phyloP scores from a whole-genome alignment of 192 early-diverging fungal species.

The Coemansia sp. region DNA sequence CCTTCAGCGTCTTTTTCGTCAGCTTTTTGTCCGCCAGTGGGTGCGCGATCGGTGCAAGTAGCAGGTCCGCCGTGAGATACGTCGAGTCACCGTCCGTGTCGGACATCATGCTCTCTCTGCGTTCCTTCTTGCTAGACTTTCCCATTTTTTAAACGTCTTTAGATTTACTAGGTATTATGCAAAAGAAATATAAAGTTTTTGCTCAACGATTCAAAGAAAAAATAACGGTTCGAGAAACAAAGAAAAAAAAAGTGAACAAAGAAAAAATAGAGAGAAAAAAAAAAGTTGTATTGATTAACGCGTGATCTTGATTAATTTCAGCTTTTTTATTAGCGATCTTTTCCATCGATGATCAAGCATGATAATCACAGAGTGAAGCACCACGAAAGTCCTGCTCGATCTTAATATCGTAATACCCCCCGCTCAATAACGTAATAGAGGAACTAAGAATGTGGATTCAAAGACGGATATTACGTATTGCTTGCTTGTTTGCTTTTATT shows the following conservation, averaged over 20 bases:
- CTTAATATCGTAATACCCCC: too few species aligned
- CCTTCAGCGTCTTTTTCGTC: slow-evolving; percentile 51
- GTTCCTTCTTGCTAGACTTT: slow-evolving; percentile 75
- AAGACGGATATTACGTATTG: too few species aligned
- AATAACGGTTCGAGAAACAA: not conserved
- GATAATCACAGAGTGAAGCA: too few species aligned
- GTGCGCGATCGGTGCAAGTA: slow-evolving; percentile 49
- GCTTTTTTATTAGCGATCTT: too few species aligned
- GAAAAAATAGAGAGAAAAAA: not conserved
- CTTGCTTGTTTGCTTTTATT: too few species aligned
- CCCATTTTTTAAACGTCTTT: slow-evolving; percentile 58
- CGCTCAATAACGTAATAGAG: too few species aligned
- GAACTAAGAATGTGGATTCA: too few species aligned
- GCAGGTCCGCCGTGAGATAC: slow-evolving; percentile 8
- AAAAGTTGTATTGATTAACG: not conserved
- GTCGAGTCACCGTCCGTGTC: slow-evolving; percentile 39
- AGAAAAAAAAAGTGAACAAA: not conserved
- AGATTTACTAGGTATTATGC: not conserved
- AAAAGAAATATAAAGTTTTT: not conserved
- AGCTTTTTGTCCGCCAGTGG: slow-evolving; percentile 52
- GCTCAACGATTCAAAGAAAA: not conserved
- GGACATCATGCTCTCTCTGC: slow-evolving; percentile 25
- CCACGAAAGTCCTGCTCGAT: too few species aligned
- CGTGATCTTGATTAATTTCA: not conserved
- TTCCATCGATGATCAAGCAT: too few species aligned